Evolutionary conservation across 1,284 basidiomycete genomes (phyloP).

Genomic region (Kwoniella shivajii): DNA sequence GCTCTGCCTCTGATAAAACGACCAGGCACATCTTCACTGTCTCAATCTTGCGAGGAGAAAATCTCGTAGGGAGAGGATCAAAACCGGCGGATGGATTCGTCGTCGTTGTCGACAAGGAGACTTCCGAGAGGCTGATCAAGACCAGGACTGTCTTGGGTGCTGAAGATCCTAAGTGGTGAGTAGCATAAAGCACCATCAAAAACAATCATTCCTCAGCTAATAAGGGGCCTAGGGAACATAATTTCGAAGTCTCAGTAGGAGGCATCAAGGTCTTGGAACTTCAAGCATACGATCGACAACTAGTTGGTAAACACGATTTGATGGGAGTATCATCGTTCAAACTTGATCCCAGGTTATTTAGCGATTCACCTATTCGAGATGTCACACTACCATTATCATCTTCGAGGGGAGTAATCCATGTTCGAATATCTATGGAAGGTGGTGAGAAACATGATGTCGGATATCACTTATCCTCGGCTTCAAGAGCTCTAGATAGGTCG

Average conservation of each 20-base stretch:
- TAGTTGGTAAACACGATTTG: slow-evolving; percentile 52
- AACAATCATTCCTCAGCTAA: neutral
- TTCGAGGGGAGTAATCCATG: slow-evolving; percentile 39
- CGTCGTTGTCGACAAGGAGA: slow-evolving; percentile 36
- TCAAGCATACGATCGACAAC: slow-evolving; percentile 42
- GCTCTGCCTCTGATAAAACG: neutral
- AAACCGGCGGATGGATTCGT: slow-evolving; percentile 51
- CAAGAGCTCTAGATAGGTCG: slow-evolving; percentile 38
- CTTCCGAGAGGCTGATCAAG: slow-evolving; percentile 46
- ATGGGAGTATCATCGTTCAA: slow-evolving; percentile 45
- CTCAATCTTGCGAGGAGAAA: slow-evolving; percentile 44
- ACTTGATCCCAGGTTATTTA: slow-evolving; percentile 44
- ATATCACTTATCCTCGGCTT: slow-evolving; percentile 42
- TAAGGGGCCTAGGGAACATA: slow-evolving; percentile 45
- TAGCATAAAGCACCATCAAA: neutral
- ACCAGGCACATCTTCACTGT: slow-evolving; percentile 41
- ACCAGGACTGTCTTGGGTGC: slow-evolving; percentile 47
- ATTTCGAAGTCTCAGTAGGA: slow-evolving; percentile 43
- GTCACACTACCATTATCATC: slow-evolving; percentile 45
- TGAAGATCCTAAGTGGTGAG: slow-evolving; percentile 50
- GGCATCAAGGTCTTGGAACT: slow-evolving; percentile 43
- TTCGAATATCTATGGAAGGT: slow-evolving; percentile 49
- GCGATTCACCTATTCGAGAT: slow-evolving; percentile 35
- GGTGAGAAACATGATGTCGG: slow-evolving; percentile 48
- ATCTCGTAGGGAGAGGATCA: slow-evolving; percentile 34